These are phyloP conservation scores for Canavalia ensiformis DNA, from an alignment of 306 rosid genomes.

Conservation along the genomic window DNA sequence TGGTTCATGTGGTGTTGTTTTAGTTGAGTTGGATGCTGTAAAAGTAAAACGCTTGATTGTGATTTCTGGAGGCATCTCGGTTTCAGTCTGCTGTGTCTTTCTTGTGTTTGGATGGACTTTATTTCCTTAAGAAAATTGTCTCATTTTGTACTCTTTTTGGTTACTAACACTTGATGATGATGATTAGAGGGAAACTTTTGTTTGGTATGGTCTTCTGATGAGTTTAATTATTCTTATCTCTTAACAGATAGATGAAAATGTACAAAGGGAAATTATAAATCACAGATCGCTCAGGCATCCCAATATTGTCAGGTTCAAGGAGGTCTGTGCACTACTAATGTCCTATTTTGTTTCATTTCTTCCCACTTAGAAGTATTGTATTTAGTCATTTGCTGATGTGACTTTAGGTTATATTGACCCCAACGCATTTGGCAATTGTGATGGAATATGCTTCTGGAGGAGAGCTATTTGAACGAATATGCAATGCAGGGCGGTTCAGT, in stretches of 20 bases:
- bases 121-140: constrained; percentile 2
- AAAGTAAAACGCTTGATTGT: not conserved
- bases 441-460: constrained; percentile 99
- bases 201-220: constrained; percentile 10
- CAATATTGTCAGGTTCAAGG: constrained; percentile 94
- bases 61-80: not conserved
- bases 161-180: not conserved
- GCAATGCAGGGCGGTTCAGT: constrained; percentile 98
- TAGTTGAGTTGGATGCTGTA: constrained; percentile 5
- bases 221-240: constrained; percentile 36
- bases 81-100: not conserved
- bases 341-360: constrained; percentile 28
- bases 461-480: constrained; percentile 93
- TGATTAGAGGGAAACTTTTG: not conserved
- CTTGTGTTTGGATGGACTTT: constrained; percentile 8
- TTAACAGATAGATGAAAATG: constrained; percentile 97
- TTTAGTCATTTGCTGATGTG: constrained; percentile 35
- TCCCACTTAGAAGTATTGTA: constrained; percentile 28
- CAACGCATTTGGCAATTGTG: constrained; percentile 88
- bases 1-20: constrained; percentile 24
- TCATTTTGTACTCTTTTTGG: not conserved
- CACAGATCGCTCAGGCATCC: constrained; percentile 97
- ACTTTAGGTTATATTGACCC: constrained; percentile 85
- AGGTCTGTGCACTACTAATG: constrained; percentile 60
- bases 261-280: constrained; percentile 92